Evolutionary conservation across 2,329 filamentous ascomycete species (phyloP).

Genomic region (Magnaporthiopsis poae): DNA sequence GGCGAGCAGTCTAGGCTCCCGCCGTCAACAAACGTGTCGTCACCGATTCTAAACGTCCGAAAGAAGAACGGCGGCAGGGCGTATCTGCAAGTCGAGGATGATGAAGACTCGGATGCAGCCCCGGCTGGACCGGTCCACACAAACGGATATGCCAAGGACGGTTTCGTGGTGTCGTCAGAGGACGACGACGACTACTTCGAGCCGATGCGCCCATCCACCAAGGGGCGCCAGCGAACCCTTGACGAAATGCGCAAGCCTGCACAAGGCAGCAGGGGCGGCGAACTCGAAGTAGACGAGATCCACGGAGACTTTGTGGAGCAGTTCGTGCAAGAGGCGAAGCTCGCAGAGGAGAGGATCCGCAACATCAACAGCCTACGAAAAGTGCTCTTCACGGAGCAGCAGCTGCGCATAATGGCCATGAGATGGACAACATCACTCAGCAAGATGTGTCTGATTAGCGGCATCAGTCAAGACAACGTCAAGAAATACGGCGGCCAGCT

Average conservation of each 20-base stretch:
- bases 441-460: conserved; percentile 53
- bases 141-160: conserved; percentile 36
- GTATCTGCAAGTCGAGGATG: conserved; percentile 22
- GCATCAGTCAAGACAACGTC: conserved; percentile 55
- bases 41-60: conserved; percentile 33
- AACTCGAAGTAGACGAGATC: conserved; percentile 38
- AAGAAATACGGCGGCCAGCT: conserved; percentile 51
- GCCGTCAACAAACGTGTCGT: conserved; percentile 42
- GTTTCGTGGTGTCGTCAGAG: conserved; percentile 29
- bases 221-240: conserved; percentile 25
- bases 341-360: conserved; percentile 50
- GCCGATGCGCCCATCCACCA: conserved; percentile 24
- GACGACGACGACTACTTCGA: conserved; percentile 38
- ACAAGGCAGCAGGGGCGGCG: conserved; percentile 43
- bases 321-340: conserved; percentile 56
- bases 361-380: conserved; percentile 46
- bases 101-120: conserved; percentile 27
- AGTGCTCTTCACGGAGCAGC: conserved; percentile 57
- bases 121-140: conserved; percentile 17
- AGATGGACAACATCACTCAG: conserved; percentile 52
- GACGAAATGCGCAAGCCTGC: conserved; percentile 47
- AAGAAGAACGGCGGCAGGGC: conserved; percentile 26
- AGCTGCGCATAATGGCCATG: conserved; percentile 65
- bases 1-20: conserved; percentile 14
- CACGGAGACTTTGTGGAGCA: conserved; percentile 54